These are phyloP conservation scores for Chalaropsis ovoidea DNA, from an alignment of 2,329 filamentous ascomycete species.

Conservation along the genomic window DNA sequence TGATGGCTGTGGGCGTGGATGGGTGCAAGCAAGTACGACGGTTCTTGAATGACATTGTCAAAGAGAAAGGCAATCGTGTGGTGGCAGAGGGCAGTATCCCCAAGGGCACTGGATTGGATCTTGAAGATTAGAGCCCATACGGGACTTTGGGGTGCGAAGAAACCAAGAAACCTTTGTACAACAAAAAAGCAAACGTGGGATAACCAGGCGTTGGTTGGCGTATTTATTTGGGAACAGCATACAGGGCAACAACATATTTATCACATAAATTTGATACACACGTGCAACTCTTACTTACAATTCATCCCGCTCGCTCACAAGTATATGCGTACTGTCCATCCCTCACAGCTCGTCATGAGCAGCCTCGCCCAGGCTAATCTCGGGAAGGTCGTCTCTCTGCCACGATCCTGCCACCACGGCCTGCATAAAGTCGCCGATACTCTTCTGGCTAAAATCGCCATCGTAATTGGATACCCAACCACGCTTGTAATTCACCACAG, in stretches of 20 bases:
- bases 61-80: slow-evolving; percentile 57
- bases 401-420: slow-evolving; percentile 83
- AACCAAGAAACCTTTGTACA: background rate
- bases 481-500: slow-evolving; percentile 76
- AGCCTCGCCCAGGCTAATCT: slow-evolving; percentile 42
- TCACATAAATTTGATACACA: background rate
- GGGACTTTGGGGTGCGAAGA: background rate
- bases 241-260: background rate
- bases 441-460: slow-evolving; percentile 48
- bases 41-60: slow-evolving; percentile 71
- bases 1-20: slow-evolving; percentile 86
- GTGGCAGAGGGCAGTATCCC: slow-evolving; percentile 31
- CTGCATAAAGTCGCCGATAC: slow-evolving; percentile 79
- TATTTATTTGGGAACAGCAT: slow-evolving; percentile 7
- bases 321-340: too few relatives aligned
- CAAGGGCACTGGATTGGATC: slow-evolving; percentile 11
- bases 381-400: slow-evolving; percentile 63
- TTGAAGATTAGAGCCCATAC: background rate
- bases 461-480: slow-evolving; percentile 75
- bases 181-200: background rate
- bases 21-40: slow-evolving; percentile 78
- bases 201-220: background rate
- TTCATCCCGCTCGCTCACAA: background rate
- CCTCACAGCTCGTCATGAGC: slow-evolving; percentile 30
- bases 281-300: background rate